phyloP scores from a whole-genome alignment of 768 basidiomycete species.

The Serendipita indica region DNA sequence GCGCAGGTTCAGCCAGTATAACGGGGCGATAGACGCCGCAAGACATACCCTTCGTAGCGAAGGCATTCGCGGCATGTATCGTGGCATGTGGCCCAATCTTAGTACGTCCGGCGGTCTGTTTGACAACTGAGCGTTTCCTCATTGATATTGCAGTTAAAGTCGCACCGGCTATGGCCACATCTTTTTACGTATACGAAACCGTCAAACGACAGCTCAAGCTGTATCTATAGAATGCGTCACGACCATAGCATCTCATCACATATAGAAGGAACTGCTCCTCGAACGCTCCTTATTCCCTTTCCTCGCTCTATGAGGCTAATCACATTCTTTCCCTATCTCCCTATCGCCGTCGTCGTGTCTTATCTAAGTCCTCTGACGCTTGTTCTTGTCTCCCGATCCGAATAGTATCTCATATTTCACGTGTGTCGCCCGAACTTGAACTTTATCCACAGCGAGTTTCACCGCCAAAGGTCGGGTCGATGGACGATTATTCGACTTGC shows the following conservation, averaged over 20 bases:
- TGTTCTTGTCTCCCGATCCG: neutral
- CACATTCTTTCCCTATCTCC: no score
- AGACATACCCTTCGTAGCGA: constrained; percentile 52
- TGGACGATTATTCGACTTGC: constrained; percentile 38
- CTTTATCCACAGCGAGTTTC: no score
- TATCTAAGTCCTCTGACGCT: neutral
- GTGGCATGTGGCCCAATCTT: constrained; percentile 79
- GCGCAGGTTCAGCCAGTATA: constrained; percentile 50
- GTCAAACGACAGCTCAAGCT: neutral
- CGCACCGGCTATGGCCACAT: constrained; percentile 78
- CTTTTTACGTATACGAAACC: constrained; percentile 17
- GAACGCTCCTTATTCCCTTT: no score
- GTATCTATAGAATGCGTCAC: no score
- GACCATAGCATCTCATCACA: no score
- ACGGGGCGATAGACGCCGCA: constrained; percentile 68
- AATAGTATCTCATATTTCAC: no score
- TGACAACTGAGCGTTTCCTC: constrained; percentile 10
- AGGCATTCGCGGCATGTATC: constrained; percentile 63
- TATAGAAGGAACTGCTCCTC: no score
- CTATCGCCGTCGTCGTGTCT: neutral
- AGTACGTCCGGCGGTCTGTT: constrained; percentile 54
- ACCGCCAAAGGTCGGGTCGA: no score
- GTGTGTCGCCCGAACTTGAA: no score
- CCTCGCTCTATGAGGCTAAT: no score
- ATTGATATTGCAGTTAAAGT: constrained; percentile 50